Base-by-base conservation (phyloP, 73 alveolate species). In the Blepharisma japonicum region DNA sequence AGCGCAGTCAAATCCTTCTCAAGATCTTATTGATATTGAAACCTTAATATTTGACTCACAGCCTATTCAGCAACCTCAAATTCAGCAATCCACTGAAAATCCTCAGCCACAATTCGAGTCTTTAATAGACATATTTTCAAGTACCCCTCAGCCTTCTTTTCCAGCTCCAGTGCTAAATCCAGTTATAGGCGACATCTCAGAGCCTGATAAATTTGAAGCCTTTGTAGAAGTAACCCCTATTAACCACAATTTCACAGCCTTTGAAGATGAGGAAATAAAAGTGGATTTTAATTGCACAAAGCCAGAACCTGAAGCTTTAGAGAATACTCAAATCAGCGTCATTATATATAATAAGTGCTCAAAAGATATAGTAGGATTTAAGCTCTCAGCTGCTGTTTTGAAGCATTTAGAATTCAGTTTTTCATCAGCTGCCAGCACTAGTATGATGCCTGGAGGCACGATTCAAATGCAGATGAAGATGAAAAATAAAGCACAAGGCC, bases 371-470 rank as follows among this genome's bases (percentile, higher is more conserved):
- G 71, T 74, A 20, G 85, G 79, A 11, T 32, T 87, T 9, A 87
- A 87, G 45, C 61, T 87, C 74, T 83, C 77, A 47, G 81, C 86
- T 3, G 88, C 94, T 4, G 94, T 87, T 51, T 77, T 82, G 68
- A 87, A 87, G 71, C 86, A 87, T 83, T 56, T 87, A 71, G 80
- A 82, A 77, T 71, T 87, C 20, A 55, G 47, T 38, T 77, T 87
- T 6, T 18, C 67, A 27, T 83, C 84, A 39, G 87, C 86, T 38
- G 39, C 87, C 7, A 53, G 72, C 7, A 23, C 86, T 9, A 77
- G 71, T 4, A 80, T 87, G 39, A 46, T 18, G 54, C 85, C 94
- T 7, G 77, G 72, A 47, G 71, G 56, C 7, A 53, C 81, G 4
- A 55, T 83, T 42, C 54, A 81, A 39, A 79, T 82, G 78, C 88